These are phyloP conservation scores for Trichoderma sp. DNA, from an alignment of 2,329 filamentous ascomycete species.

Conservation along the genomic window DNA sequence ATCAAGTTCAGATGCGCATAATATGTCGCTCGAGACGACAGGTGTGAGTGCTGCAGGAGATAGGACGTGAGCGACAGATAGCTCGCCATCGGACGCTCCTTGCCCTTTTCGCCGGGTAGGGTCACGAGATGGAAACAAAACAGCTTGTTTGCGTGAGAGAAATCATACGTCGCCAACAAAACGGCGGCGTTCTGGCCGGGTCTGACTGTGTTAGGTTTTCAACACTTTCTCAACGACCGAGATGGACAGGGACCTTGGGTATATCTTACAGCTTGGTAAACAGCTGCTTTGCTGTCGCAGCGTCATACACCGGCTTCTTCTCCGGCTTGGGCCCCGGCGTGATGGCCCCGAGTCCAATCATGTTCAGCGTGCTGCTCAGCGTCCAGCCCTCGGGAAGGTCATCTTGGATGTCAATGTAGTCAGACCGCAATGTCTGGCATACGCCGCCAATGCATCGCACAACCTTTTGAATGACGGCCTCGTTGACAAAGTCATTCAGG, in stretches of 20 bases:
- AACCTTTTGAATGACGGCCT: conserved; percentile 80
- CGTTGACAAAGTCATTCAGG: conserved; percentile 94
- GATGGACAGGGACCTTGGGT: conserved; percentile 17
- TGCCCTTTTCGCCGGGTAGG: conserved; percentile 61
- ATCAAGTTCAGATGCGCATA: conserved; percentile 87
- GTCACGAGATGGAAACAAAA: conserved; percentile 86
- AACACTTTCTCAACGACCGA: conserved; percentile 10
- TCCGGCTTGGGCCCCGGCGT: conserved; percentile 67
- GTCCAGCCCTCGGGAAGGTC: conserved; percentile 91
- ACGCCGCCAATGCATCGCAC: conserved; percentile 74
- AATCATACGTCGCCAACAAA: conserved; percentile 87
- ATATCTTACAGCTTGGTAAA: conserved; percentile 70
- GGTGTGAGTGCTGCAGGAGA: conserved; percentile 87
- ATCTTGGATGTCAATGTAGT: conserved; percentile 84
- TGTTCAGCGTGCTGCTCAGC: conserved; percentile 74
- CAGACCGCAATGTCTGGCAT: conserved; percentile 67
- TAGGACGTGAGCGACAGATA: conserved; percentile 92
- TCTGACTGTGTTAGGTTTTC: conserved; percentile 47
- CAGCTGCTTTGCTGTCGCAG: conserved; percentile 78
- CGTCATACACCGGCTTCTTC: conserved; percentile 62
- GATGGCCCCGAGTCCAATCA: conserved; percentile 80
- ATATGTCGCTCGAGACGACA: conserved; percentile 73
- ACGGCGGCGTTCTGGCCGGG: conserved; percentile 79
- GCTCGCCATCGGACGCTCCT: conserved; percentile 74
- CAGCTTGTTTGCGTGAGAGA: conserved; percentile 89